Percentiles rank a stretch among this genome's conserved stretches.
Conservation (phyloP, 2,329 filamentous ascomycete species). For the Colletotrichum karsti region DNA sequence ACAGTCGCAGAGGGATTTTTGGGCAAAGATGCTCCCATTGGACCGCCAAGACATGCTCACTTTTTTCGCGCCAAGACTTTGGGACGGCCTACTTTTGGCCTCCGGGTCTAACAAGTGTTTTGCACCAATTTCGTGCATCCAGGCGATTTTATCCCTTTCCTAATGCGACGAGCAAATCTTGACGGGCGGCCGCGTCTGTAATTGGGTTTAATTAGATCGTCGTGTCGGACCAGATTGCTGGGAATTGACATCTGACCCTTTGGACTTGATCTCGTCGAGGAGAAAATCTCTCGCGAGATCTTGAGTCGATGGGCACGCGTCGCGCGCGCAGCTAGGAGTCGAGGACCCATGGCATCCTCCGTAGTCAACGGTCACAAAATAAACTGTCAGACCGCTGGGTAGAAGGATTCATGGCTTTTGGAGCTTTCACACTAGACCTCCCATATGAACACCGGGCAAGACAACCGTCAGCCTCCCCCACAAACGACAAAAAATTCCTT, state of each 20-base stretch:
- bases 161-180: not conserved
- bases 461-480: not conserved
- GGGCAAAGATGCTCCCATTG: conserved; percentile 11
- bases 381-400: not conserved
- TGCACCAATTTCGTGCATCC: not conserved
- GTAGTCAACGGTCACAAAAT: not conserved
- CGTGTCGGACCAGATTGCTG: not conserved
- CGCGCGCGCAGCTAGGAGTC: too few species aligned
- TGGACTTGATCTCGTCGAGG: not conserved
- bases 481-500: not conserved
- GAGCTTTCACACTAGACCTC: not conserved
- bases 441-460: not conserved
- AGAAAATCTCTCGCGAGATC: not conserved
- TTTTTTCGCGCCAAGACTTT: conserved; percentile 6
- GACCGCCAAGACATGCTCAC: conserved; percentile 21
- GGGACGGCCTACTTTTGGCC: not conserved
- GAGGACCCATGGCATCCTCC: too few species aligned
- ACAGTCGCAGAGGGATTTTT: conserved; percentile 14
- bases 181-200: not conserved
- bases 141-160: not conserved
- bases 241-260: not conserved
- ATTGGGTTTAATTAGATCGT: not conserved
- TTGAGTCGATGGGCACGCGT: too few species aligned
- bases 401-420: not conserved
- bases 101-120: not conserved